Conservation (phyloP, 2,329 filamentous ascomycete species). For the Aspergillus piperis region DNA sequence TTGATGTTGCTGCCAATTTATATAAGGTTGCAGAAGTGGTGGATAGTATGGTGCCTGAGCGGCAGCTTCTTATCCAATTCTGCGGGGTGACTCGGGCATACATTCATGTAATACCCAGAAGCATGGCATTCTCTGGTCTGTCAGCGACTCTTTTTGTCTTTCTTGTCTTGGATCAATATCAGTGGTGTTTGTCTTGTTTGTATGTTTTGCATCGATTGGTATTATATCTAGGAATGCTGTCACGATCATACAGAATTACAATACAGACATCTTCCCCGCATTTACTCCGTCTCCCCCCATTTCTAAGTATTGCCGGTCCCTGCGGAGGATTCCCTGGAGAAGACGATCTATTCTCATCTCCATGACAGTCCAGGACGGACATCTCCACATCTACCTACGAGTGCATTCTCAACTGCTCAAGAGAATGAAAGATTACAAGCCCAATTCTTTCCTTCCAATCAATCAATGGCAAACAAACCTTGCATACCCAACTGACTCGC, state of each 20-base stretch:
- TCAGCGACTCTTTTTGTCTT: background rate
- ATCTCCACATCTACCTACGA: background rate
- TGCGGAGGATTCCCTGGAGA: background rate
- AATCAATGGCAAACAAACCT: background rate
- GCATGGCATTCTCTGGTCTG: background rate
- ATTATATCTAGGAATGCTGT: background rate
- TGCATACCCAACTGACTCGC: background rate
- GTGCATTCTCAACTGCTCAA: background rate
- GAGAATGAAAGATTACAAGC: background rate
- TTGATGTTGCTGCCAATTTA: background rate
- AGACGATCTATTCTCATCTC: no score
- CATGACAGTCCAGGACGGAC: background rate
- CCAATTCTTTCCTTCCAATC: background rate
- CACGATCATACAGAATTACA: background rate
- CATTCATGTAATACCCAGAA: background rate
- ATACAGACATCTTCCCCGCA: background rate
- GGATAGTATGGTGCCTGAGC: background rate
- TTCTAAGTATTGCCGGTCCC: background rate
- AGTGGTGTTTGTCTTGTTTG: constrained; percentile 19
- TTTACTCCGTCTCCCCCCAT: background rate
- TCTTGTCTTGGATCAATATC: constrained; percentile 5
- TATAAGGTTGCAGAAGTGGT: background rate
- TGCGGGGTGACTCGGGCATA: background rate
- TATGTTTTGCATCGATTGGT: constrained; percentile 7
- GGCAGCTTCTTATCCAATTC: background rate